These are phyloP conservation scores for Phaeotremella fagi DNA, from an alignment of 768 basidiomycete genomes.

Conservation along the genomic window DNA sequence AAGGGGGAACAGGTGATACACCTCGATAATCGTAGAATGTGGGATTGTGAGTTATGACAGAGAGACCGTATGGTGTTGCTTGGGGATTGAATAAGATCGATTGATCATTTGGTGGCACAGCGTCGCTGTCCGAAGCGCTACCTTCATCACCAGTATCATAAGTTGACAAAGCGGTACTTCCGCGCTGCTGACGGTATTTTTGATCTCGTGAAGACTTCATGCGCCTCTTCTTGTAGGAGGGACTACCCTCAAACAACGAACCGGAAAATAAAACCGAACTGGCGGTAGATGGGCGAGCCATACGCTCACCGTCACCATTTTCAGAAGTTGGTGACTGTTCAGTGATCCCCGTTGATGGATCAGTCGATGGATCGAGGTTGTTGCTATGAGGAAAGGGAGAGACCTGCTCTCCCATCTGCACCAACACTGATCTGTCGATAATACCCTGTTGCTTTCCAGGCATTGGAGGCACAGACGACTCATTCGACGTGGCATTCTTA, in stretches of 20 bases:
- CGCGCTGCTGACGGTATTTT: slow-evolving; percentile 11
- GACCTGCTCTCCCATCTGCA: too few species aligned
- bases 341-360: too few species aligned
- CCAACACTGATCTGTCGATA: too few species aligned
- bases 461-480: too few species aligned
- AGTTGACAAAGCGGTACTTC: slow-evolving; percentile 5
- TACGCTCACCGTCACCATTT: background rate
- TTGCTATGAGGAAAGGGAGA: too few species aligned
- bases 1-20: background rate
- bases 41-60: background rate
- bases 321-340: background rate
- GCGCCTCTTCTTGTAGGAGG: slow-evolving; percentile 78
- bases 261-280: slow-evolving; percentile 57
- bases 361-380: background rate
- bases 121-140: slow-evolving; percentile 19
- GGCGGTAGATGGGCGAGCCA: background rate
- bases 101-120: background rate
- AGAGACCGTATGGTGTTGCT: background rate
- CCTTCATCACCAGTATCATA: slow-evolving; percentile 20
- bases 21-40: too few species aligned
- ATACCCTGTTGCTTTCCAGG: too few species aligned
- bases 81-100: background rate
- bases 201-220: slow-evolving; percentile 13
- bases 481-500: too few species aligned
- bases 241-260: slow-evolving; percentile 75